Percentiles rank a stretch among this genome's conserved stretches.
phyloP scores from a whole-genome alignment of 306 rosid genomes.

The Fagus crenata region DNA sequence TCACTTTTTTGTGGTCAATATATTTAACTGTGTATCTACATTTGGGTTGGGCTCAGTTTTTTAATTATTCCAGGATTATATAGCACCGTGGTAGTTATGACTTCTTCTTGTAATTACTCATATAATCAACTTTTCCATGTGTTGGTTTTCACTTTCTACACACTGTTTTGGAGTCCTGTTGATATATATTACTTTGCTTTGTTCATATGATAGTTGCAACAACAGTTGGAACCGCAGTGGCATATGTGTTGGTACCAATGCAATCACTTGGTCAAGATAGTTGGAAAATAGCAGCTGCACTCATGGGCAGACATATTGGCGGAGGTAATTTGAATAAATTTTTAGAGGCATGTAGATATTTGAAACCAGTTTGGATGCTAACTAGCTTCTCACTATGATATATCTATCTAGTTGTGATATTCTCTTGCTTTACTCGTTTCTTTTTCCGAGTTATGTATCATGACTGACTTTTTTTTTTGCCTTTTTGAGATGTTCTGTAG shows the following conservation, averaged over 20 bases:
- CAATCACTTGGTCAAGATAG: conserved; percentile 74
- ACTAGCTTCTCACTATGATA: not conserved
- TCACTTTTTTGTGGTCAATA: not conserved
- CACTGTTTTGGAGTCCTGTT: conserved; percentile 20
- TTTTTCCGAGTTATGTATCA: not conserved
- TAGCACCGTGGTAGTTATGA: not conserved
- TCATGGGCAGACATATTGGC: conserved; percentile 84
- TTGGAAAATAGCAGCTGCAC: conserved; percentile 86
- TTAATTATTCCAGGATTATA: not conserved
- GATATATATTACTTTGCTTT: conserved; percentile 10
- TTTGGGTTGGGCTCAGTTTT: not conserved
- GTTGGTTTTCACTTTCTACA: not conserved
- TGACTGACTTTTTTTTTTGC: conserved; percentile 2
- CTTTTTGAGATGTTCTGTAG: conserved; percentile 35
- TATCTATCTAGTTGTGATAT: not conserved
- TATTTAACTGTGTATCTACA: not conserved
- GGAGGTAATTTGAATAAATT: conserved; percentile 53
- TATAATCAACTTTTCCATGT: not conserved
- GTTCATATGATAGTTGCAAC: conserved; percentile 56
- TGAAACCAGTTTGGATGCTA: not conserved
- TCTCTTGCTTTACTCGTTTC: conserved; percentile 14
- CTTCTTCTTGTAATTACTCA: not conserved
- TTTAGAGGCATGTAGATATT: not conserved
- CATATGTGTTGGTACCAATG: conserved; percentile 71
- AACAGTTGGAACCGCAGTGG: conserved; percentile 66